Evolutionary conservation across 805 yeast genomes (phyloP).

Genomic region (Candida adriatica): DNA sequence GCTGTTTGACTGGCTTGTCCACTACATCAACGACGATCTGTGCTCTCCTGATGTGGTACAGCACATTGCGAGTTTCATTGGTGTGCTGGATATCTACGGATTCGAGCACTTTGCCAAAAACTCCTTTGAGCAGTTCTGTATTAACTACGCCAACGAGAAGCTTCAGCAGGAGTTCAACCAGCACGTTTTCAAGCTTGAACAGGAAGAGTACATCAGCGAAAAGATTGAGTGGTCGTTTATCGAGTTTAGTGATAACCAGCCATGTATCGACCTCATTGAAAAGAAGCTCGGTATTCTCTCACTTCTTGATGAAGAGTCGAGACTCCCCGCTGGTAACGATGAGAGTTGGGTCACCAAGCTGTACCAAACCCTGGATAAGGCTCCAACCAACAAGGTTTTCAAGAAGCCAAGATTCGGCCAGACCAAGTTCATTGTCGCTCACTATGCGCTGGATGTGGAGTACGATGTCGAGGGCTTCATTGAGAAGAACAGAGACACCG

Average conservation of each 20-base stretch:
- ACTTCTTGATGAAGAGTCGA: slow-evolving; percentile 88
- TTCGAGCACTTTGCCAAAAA: slow-evolving; percentile 93
- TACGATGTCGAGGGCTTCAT: slow-evolving; percentile 92
- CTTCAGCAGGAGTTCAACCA: slow-evolving; percentile 96
- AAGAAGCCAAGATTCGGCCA: slow-evolving; percentile 93
- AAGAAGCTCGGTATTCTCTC: slow-evolving; percentile 82
- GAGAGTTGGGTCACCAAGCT: slow-evolving; percentile 88
- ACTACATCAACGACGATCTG: slow-evolving; percentile 71
- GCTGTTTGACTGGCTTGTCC: slow-evolving; percentile 91
- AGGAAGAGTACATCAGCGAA: slow-evolving; percentile 88
- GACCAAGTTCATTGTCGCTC: slow-evolving; percentile 81
- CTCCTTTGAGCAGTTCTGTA: slow-evolving; percentile 96
- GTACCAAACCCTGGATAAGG: slow-evolving; percentile 76
- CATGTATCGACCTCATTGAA: slow-evolving; percentile 90
- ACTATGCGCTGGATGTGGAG: slow-evolving; percentile 90
- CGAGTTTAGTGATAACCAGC: slow-evolving; percentile 94
- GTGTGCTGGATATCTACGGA: slow-evolving; percentile 96
- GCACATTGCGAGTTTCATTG: slow-evolving; percentile 69
- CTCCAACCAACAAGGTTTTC: slow-evolving; percentile 70
- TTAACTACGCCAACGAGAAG: slow-evolving; percentile 94
- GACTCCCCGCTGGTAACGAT: slow-evolving; percentile 90
- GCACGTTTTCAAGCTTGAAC: slow-evolving; percentile 94
- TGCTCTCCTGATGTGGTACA: slow-evolving; percentile 64
- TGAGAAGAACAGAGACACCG: slow-evolving; percentile 96
- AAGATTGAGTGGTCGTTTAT: slow-evolving; percentile 95